A percentile compares a stretch with the other conserved stretches of the same genome.
These are phyloP conservation scores for Hypoxylon rubiginosum DNA, from an alignment of 2,329 filamentous ascomycete species.

Conservation along the genomic window DNA sequence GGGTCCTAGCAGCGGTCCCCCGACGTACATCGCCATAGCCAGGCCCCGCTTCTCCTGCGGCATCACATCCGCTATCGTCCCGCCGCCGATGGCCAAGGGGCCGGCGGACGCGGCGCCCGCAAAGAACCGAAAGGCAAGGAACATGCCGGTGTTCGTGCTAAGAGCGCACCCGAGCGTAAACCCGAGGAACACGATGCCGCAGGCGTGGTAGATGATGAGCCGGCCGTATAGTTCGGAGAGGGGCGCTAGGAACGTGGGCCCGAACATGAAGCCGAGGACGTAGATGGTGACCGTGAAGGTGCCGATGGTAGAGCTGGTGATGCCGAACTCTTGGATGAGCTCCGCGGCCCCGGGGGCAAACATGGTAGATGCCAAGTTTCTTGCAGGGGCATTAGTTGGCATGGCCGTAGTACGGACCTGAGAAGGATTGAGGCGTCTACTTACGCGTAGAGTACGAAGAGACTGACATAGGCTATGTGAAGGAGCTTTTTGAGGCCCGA, in stretches of 20 bases:
- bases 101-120: constrained; percentile 56
- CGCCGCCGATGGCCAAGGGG: constrained; percentile 54
- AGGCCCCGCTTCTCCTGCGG: constrained; percentile 52
- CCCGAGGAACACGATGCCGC: constrained; percentile 56
- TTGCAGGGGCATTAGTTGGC: constrained; percentile 3
- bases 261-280: constrained; percentile 66
- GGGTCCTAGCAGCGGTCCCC: constrained; percentile 57
- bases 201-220: constrained; percentile 58
- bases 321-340: constrained; percentile 65
- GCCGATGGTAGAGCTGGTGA: constrained; percentile 42
- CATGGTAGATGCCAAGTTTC: constrained; percentile 57
- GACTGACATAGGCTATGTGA: constrained; percentile 54
- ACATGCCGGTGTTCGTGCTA: constrained; percentile 54
- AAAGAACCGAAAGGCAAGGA: constrained; percentile 65
- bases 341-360: constrained; percentile 68
- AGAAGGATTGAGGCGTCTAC: not conserved
- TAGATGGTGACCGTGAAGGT: constrained; percentile 69
- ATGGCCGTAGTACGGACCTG: not conserved
- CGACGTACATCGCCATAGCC: constrained; percentile 55
- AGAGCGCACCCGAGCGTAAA: constrained; percentile 58
- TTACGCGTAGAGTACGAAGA: constrained; percentile 52
- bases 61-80: constrained; percentile 56
- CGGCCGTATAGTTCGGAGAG: constrained; percentile 64
- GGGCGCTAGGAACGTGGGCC: constrained; percentile 63
- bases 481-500: constrained; percentile 60